phyloP scores from a whole-genome alignment of 2,329 filamentous ascomycete genomes.

The Xylaria sp. region DNA sequence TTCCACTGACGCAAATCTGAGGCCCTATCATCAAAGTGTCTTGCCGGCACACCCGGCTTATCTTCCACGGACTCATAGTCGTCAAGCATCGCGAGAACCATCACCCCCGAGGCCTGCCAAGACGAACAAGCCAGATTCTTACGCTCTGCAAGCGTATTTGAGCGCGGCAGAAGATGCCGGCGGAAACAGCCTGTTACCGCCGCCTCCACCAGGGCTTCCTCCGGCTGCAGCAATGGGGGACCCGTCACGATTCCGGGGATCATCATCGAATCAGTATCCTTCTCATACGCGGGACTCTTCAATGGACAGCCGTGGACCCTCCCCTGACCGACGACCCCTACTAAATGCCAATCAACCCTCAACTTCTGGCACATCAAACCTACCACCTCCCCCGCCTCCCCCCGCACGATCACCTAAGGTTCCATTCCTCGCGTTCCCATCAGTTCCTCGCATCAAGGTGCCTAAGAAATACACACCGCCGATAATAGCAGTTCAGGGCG shows the following conservation, averaged over 20 bases:
- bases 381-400: conserved; percentile 23
- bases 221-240: conserved; percentile 30
- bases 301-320: conserved; percentile 35
- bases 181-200: conserved; percentile 29
- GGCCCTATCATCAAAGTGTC: conserved; percentile 45
- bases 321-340: conserved; percentile 36
- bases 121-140: conserved; percentile 46
- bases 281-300: conserved; percentile 38
- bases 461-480: conserved; percentile 58
- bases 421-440: conserved; percentile 53
- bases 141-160: conserved; percentile 54
- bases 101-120: conserved; percentile 37
- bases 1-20: conserved; percentile 45
- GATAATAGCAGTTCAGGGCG: conserved; percentile 47
- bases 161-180: conserved; percentile 46
- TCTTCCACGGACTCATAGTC: conserved; percentile 53
- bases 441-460: conserved; percentile 53
- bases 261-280: conserved; percentile 25
- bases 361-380: conserved; percentile 8
- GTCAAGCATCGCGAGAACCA: conserved; percentile 39
- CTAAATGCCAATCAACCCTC: conserved; percentile 11
- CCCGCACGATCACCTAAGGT: conserved; percentile 44
- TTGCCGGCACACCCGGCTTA: conserved; percentile 64
- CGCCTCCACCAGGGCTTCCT: conserved; percentile 38
- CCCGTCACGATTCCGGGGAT: conserved; percentile 24